Evolutionary conservation across 257 asterid species (phyloP).

Genomic region (Vinca minor): DNA sequence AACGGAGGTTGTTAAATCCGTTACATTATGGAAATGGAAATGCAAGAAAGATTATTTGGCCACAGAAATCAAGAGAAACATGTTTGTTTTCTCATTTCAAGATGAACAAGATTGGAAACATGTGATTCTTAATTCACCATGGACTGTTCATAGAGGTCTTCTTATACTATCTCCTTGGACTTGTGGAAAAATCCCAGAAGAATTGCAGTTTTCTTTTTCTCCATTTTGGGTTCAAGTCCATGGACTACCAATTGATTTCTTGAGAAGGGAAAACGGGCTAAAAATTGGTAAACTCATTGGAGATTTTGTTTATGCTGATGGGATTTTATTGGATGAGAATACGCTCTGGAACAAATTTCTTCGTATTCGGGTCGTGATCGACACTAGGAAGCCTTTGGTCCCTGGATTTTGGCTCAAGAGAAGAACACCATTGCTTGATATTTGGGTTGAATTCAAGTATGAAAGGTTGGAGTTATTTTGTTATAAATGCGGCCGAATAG

Average conservation of each 20-base stretch:
- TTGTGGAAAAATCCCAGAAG: constrained; percentile 10
- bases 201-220: constrained; percentile 14
- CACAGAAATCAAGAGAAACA: constrained; percentile 11
- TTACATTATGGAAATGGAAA: constrained; percentile 15
- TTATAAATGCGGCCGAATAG: too few relatives aligned
- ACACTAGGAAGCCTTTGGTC: too few relatives aligned
- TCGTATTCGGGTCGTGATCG: too few relatives aligned
- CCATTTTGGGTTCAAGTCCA: constrained; percentile 32
- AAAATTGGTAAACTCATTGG: constrained; percentile 23
- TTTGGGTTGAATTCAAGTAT: too few relatives aligned
- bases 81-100: constrained; percentile 21
- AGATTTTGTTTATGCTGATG: constrained; percentile 1
- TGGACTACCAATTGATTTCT: constrained; percentile 19
- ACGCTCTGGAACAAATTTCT: too few relatives aligned
- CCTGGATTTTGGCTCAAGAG: too few relatives aligned
- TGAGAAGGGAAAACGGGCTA: constrained; percentile 15
- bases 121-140: constrained; percentile 16
- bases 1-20: background rate
- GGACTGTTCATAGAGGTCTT: constrained; percentile 24
- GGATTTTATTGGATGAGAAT: background rate
- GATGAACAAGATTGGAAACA: constrained; percentile 17
- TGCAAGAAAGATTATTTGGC: constrained; percentile 17
- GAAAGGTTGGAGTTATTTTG: too few relatives aligned
- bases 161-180: constrained; percentile 17
- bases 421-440: too few relatives aligned